Percentiles rank a stretch among this genome's conserved stretches.
phyloP scores from a whole-genome alignment of 2,329 filamentous ascomycete species.

The Aspergillus proliferans region DNA sequence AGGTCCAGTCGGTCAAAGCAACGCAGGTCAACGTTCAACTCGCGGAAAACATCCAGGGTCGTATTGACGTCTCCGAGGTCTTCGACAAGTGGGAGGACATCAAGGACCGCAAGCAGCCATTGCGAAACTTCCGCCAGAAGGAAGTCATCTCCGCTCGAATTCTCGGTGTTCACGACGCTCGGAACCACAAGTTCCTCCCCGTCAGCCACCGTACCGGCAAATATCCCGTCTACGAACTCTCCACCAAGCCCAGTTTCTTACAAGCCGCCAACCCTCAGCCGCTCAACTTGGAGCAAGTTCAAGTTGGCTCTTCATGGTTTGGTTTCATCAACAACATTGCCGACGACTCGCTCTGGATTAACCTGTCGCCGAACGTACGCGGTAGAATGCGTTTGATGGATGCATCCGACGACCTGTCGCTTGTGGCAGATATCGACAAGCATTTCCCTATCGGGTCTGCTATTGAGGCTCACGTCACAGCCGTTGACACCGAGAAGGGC shows the following conservation, averaged over 20 bases:
- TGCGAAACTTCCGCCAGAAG: constrained; percentile 66
- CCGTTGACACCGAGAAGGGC: constrained; percentile 65
- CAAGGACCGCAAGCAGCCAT: constrained; percentile 69
- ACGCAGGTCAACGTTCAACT: constrained; percentile 90
- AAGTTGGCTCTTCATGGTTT: constrained; percentile 64
- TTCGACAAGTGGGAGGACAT: constrained; percentile 89
- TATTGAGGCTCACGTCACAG: constrained; percentile 69
- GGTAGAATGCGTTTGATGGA: constrained; percentile 79
- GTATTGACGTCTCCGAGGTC: constrained; percentile 82
- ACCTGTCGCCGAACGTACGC: constrained; percentile 78
- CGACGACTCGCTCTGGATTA: constrained; percentile 79
- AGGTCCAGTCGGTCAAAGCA: constrained; percentile 75
- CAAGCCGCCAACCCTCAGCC: constrained; percentile 52
- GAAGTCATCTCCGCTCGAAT: constrained; percentile 69
- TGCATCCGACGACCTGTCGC: constrained; percentile 76
- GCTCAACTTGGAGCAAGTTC: constrained; percentile 66
- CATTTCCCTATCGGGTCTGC: constrained; percentile 91
- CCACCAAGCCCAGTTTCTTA: constrained; percentile 62
- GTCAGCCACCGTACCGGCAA: constrained; percentile 79
- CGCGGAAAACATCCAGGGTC: constrained; percentile 82
- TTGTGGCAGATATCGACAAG: constrained; percentile 65
- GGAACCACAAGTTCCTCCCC: constrained; percentile 84
- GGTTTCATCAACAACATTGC: constrained; percentile 89
- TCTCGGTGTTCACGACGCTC: constrained; percentile 81
- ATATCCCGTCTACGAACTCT: constrained; percentile 76